Base-by-base conservation (phyloP, 192 early-diverging fungal genomes). In the Diversispora epigaea region DNA sequence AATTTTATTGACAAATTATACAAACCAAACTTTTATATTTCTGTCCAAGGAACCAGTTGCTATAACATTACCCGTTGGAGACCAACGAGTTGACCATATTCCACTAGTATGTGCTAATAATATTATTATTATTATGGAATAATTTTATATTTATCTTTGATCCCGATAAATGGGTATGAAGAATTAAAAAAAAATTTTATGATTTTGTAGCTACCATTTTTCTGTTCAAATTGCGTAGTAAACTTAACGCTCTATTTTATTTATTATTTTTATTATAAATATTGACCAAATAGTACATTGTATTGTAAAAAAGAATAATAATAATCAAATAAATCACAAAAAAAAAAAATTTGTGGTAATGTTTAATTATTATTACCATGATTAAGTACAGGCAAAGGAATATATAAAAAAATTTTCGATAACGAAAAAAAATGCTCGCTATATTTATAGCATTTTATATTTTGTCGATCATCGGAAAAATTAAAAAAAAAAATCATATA, bases 21-120 rank as follows among this genome's bases (percentile, higher is more conserved):
- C 83, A 45, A 74, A 90, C 92, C 93, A 94, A 71, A 89, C 78
- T 80, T 93, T 94, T 52, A 94, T 81, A 8, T 86, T 85, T 41
- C 86, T 85, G 66, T 94, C 93, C 7, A 89, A 83, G 47, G 90
- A 90, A 15, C 90, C 91, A 25, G 93, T 45, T 21, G 45, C 60
- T 4, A 94, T 87, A 21, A 81, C 67, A 80, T 93, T 88, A 2
- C 85, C 79, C 19, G 80, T 70, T 56, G 79, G 81, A 45, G 87
- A 82, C 91, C 92, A 94, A 8, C 84, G 82, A 22, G 94, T 89
- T 58, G 82, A 70, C 91, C 91, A 94, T 63, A 94, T 91, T 46
- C 86, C 91, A 78, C 90, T 90, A 32, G 81, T 84, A 70, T 94
- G 93, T 2, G 93, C 93, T 93, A 54, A 10, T 54, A 4, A 17